Evolutionary conservation across 1,284 basidiomycete genomes (phyloP).

Genomic region (Macrocystidia cucumis): DNA sequence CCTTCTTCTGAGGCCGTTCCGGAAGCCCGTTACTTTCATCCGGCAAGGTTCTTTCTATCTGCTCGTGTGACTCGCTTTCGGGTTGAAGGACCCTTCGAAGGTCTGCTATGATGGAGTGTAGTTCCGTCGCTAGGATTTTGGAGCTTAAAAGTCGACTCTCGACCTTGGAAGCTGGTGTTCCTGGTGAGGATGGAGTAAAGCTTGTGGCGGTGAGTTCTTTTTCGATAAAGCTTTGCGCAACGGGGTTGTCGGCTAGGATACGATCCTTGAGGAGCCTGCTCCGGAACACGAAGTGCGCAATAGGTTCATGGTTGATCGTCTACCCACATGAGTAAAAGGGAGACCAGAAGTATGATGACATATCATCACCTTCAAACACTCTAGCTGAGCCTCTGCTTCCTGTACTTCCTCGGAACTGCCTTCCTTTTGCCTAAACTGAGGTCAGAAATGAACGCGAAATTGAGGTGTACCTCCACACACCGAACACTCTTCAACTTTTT

Average conservation of each 20-base stretch:
- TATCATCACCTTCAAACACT: conserved; percentile 53
- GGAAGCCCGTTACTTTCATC: conserved; percentile 20
- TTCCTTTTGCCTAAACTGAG: conserved; percentile 21
- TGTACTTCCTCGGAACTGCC: conserved; percentile 29
- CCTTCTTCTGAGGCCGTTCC: conserved; percentile 14
- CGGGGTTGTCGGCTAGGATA: conserved; percentile 36
- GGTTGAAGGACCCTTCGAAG: conserved; percentile 39
- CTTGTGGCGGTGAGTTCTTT: conserved; percentile 30
- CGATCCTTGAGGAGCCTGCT: conserved; percentile 74
- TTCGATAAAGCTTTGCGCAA: conserved; percentile 35
- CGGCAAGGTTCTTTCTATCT: conserved; percentile 10
- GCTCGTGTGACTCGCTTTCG: conserved; percentile 15
- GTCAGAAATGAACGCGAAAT: not conserved
- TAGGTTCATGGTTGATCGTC: conserved; percentile 50
- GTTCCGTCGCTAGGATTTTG: conserved; percentile 61
- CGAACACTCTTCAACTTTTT: conserved; percentile 75
- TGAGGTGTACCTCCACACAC: conserved; percentile 25
- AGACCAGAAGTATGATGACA: conserved; percentile 3
- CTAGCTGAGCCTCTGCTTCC: conserved; percentile 61
- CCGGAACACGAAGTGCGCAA: conserved; percentile 57
- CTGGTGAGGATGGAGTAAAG: conserved; percentile 23
- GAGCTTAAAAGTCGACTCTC: conserved; percentile 73
- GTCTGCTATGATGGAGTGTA: conserved; percentile 44
- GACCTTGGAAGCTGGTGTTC: conserved; percentile 50
- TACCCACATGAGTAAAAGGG: conserved; percentile 21